These are phyloP conservation scores for Candida tetrigidarum DNA, from an alignment of 1,139 yeast genomes.

Conservation along the genomic window DNA sequence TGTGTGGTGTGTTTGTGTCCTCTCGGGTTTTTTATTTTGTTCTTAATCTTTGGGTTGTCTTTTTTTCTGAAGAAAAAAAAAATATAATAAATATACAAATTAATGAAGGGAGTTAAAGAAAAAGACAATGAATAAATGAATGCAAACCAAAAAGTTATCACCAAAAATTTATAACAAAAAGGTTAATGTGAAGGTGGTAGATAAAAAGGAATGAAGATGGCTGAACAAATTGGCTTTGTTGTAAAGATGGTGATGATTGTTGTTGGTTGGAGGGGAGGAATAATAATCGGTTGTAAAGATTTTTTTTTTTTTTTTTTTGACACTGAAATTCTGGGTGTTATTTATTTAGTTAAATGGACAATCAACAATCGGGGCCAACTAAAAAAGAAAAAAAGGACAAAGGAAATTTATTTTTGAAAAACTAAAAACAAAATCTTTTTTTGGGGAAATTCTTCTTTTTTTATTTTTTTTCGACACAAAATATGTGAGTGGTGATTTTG, in stretches of 20 bases:
- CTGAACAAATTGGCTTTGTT: neutral
- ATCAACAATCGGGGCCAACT: neutral
- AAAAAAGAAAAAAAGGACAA: neutral
- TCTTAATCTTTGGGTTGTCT: neutral
- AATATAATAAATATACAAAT: too few species aligned
- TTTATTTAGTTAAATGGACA: neutral
- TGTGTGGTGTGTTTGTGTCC: too few species aligned
- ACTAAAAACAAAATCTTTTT: neutral
- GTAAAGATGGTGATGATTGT: neutral
- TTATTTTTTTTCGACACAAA: constrained; percentile 2
- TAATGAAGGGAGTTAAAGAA: neutral
- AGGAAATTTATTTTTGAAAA: too few species aligned
- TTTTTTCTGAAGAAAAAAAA: neutral
- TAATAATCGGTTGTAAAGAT: neutral
- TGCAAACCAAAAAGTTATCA: constrained; percentile 2
- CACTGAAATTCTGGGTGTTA: constrained; percentile 5
- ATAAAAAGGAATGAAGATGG: too few species aligned
- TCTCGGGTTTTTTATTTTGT: neutral
- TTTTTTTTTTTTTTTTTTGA: constrained; percentile 1
- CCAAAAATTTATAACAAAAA: too few species aligned
- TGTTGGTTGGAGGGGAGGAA: neutral
- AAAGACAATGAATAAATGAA: constrained; percentile 3
- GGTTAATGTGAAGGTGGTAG: neutral
- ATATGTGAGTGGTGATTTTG: neutral
- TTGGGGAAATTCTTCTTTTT: too few species aligned